Evolutionary conservation across 1,139 yeast species (phyloP).

Genomic region (Kodamaea arcana): DNA sequence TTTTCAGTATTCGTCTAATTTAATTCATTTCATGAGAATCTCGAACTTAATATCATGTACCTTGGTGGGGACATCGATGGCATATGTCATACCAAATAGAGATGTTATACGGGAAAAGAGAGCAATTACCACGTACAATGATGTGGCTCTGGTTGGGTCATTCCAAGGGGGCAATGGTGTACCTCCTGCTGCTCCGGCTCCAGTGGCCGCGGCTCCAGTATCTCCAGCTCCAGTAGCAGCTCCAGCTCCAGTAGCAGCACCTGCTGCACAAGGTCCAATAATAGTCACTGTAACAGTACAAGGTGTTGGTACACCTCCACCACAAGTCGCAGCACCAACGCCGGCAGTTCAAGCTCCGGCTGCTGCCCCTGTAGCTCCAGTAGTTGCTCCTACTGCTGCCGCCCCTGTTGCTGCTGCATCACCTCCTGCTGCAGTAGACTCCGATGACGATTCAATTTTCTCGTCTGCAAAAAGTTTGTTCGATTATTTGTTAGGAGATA

Average conservation of each 20-base stretch:
- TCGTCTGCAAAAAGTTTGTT: slow-evolving; percentile 11
- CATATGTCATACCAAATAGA: slow-evolving; percentile 8
- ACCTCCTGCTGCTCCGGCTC: slow-evolving; percentile 7
- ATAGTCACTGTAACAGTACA: slow-evolving; percentile 9
- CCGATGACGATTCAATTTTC: slow-evolving; percentile 7
- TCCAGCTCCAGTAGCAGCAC: slow-evolving; percentile 13
- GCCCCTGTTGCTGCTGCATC: slow-evolving; percentile 8
- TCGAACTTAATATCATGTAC: slow-evolving; percentile 4
- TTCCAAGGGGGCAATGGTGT: slow-evolving; percentile 8
- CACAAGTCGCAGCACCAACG: slow-evolving; percentile 14
- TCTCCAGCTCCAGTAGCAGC: slow-evolving; percentile 15
- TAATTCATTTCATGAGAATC: slow-evolving; percentile 7
- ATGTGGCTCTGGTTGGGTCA: slow-evolving; percentile 5
- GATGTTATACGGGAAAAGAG: slow-evolving; percentile 6
- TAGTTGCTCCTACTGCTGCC: slow-evolving; percentile 10
- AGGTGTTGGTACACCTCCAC: slow-evolving; percentile 15
- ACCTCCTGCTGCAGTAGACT: slow-evolving; percentile 6
- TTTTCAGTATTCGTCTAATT: neutral
- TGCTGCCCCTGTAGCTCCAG: slow-evolving; percentile 11
- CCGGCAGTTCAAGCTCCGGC: slow-evolving; percentile 8
- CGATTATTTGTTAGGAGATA: slow-evolving; percentile 12
- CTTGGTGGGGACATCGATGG: slow-evolving; percentile 6
- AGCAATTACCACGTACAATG: slow-evolving; percentile 5
- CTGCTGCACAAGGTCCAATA: slow-evolving; percentile 11
- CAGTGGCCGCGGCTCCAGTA: slow-evolving; percentile 12